Base-by-base conservation (phyloP, 2,329 filamentous ascomycete species). In the Lasiodiplodia sp. region DNA sequence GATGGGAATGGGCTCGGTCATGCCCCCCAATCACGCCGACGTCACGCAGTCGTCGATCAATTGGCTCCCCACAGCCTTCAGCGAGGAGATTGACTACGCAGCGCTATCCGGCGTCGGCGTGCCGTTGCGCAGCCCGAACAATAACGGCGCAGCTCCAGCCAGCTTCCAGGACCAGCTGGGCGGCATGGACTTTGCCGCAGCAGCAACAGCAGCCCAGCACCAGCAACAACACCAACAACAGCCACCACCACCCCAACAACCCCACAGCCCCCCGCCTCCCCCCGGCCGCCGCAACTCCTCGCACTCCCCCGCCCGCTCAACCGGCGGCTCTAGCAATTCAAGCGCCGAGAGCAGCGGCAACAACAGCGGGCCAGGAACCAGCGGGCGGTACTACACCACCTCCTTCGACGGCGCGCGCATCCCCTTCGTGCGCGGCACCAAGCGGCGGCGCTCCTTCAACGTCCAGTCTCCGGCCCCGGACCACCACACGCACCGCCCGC, bases 31-130 rank as follows among this genome's bases (percentile, higher is more conserved):
- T 8, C 31, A 34, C 31, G n/a, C 11, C 6, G 60, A 52, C 18
- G n/a, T 49, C n/a, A 52, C 23, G 6, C 23, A 47, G 3, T 40
- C 66, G 3, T 40, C 66, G 0, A 67, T 67, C 53, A 67, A 67
- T 18, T 67, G 66, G 66, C 57, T 67, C 0, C 66, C 66, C 1
- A 58, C 52, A 2, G 47, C 55, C 8, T 67, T 67, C 55, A 60
- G 28, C 38, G 57, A 52, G 16, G 66, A 67, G 14, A 67, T 67
- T 11, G 66, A 67, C 55, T 67, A 67, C 18, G 47, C 37, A 1
- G 40, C 66, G 2, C 55, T 67, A 4, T 60, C 57, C 11, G 66
- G 66, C n/a, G 23, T 67, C 14, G 66, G 66, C 3, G 57, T 67
- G 7, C 60, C 60, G 10, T 31, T 64, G 18, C 25, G 51, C 5